phyloP scores from a whole-genome alignment of 352 stramenopile genomes.

The Pythium angustatum region DNA sequence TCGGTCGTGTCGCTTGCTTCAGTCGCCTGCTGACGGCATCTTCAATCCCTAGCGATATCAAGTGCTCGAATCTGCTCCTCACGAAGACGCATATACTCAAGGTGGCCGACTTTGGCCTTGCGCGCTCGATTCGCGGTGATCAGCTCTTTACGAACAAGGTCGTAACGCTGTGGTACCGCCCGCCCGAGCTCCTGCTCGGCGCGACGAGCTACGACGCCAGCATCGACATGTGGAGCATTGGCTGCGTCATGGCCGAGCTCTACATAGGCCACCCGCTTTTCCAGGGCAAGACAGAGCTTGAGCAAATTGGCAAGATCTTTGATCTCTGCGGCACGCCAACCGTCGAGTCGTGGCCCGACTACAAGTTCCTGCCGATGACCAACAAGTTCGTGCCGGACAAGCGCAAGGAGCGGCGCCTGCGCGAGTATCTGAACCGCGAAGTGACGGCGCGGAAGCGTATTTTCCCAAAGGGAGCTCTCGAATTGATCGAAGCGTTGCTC shows the following conservation, averaged over 20 bases:
- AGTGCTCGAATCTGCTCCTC: conserved; percentile 91
- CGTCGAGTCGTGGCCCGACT: conserved; percentile 80
- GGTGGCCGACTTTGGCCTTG: conserved; percentile 84
- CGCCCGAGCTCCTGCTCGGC: conserved; percentile 93
- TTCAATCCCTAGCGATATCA: conserved; percentile 90
- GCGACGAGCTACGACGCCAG: conserved; percentile 92
- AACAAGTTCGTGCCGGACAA: conserved; percentile 86
- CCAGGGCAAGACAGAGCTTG: conserved; percentile 85
- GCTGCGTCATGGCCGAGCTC: conserved; percentile 86
- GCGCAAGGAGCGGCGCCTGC: conserved; percentile 58
- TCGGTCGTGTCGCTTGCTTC: not conserved
- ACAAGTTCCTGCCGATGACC: conserved; percentile 81
- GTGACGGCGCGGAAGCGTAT: conserved; percentile 74
- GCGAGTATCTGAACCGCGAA: conserved; percentile 78
- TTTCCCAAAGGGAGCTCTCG: conserved; percentile 80
- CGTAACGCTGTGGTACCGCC: conserved; percentile 94
- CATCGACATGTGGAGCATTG: conserved; percentile 96
- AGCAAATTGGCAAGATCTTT: conserved; percentile 90
- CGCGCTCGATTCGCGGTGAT: conserved; percentile 82
- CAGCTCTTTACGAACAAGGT: conserved; percentile 95
- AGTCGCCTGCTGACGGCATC: no score
- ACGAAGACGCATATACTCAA: conserved; percentile 82
- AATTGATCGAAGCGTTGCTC: conserved; percentile 94
- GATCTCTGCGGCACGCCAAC: conserved; percentile 86
- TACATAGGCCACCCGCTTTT: conserved; percentile 88